Evolutionary conservation across 768 basidiomycete genomes (phyloP), one percentile per base, ranked within the genome.

Genomic region (Collybia mongolica): DNA sequence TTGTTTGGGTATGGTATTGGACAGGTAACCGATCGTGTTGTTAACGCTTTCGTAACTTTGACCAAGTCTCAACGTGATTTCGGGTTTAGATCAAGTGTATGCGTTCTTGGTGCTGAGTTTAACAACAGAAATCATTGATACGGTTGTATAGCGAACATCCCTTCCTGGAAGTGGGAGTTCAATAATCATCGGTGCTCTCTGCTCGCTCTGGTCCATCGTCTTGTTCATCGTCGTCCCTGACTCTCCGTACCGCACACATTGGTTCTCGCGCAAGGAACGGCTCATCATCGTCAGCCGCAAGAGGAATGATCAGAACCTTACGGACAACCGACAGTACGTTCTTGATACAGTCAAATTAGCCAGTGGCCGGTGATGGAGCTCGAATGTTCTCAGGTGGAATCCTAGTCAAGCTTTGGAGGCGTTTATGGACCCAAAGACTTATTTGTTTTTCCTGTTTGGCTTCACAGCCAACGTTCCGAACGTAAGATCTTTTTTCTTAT

Each of bases 241-340:
- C 50, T 66, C 67, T 15, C 70, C 69, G 0, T 60, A 63, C 48
- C 54, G 52, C 41, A 63, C 68, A 0, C 59, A 56, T 36, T 69
- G 66, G 60, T 62, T 72, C 51, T 65, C 53, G 3, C 55, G 62
- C 8, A 51, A 60, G 23, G 67, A 72, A 53, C 60, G 64, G 22
- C 50, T 70, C 18, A 61, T 71, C 22, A 67, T 66, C 23, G 63
- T 70, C 15, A 65, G 68, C 50, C 65, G 71, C 22, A 67, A 69
- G 22, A 57, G 68, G 15, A 49, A 57, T 17, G 65, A 68, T 48
- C 56, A 60, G 51, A 55, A 56, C 41, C 42, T 53, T 43, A 55
- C 69, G 20, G 72, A 64, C 28, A 56, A 54, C 23, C 41, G 61
- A 52, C 50, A 54, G 61, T 63, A 24, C 18, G 54, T 20, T 48